Conservation (phyloP, 768 basidiomycete genomes). For the Russula brevipes region DNA sequence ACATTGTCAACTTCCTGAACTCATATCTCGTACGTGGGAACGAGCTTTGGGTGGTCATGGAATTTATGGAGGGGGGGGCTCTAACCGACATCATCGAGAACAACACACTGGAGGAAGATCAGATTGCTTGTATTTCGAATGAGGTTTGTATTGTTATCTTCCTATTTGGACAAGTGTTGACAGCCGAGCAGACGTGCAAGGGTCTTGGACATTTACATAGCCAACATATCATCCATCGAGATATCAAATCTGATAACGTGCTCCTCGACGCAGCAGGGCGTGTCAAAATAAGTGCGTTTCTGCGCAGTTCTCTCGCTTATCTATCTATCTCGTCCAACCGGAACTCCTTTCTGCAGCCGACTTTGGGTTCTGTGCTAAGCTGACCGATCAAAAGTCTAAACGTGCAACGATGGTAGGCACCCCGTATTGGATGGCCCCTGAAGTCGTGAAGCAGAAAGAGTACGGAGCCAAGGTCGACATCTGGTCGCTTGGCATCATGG, state of each 20-base stretch:
- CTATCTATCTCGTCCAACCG: neutral
- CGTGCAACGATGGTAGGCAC: constrained; percentile 98
- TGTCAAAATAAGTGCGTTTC: constrained; percentile 90
- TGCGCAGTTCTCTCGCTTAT: neutral
- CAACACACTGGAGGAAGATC: constrained; percentile 90
- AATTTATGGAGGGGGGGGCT: constrained; percentile 98
- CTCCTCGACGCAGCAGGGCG: constrained; percentile 86
- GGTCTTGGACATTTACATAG: constrained; percentile 90
- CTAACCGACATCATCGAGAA: constrained; percentile 98
- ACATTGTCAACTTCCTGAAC: constrained; percentile 94
- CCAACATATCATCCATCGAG: constrained; percentile 93
- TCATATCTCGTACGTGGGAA: constrained; percentile 83
- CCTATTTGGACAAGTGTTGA: neutral
- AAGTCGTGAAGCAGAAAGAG: constrained; percentile 95
- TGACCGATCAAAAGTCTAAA: constrained; percentile 95
- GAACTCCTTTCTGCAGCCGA: constrained; percentile 55
- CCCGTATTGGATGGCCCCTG: constrained; percentile 99
- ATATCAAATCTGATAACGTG: constrained; percentile 96
- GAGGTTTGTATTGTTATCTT: constrained; percentile 55
- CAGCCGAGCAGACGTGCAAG: constrained; percentile 72
- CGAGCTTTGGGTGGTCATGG: constrained; percentile 98
- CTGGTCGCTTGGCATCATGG: constrained; percentile 97
- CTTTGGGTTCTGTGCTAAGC: constrained; percentile 94
- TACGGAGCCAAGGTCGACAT: constrained; percentile 97
- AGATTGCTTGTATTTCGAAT: constrained; percentile 84